phyloP scores from a whole-genome alignment of 495 filamentous ascomycete genomes.

The Penicillium ochrochloron region DNA sequence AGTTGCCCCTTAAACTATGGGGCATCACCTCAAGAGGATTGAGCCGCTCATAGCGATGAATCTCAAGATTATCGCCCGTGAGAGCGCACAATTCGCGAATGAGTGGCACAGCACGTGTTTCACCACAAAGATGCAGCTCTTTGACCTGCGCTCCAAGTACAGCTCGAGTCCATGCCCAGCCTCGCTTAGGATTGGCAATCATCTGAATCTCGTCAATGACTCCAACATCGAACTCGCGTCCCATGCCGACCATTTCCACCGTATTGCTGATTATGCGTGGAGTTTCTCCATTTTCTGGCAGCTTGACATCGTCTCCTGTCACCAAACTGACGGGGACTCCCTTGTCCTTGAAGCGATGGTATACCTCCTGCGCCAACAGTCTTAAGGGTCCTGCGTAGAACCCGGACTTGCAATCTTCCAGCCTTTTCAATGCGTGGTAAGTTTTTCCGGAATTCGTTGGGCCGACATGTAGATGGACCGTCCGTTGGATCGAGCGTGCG shows the following conservation, averaged over 20 bases:
- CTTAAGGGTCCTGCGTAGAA: slow-evolving; percentile 92
- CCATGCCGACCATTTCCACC: slow-evolving; percentile 91
- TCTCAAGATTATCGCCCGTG: slow-evolving; percentile 79
- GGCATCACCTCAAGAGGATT: slow-evolving; percentile 72
- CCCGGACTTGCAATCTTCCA: slow-evolving; percentile 74
- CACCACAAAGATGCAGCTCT: slow-evolving; percentile 94
- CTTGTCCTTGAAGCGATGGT: slow-evolving; percentile 74
- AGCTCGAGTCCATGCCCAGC: slow-evolving; percentile 97
- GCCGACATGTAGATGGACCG: slow-evolving; percentile 90
- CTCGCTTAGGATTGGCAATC: slow-evolving; percentile 79
- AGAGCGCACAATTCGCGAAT: slow-evolving; percentile 78
- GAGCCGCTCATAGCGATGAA: slow-evolving; percentile 82
- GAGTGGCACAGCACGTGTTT: slow-evolving; percentile 78
- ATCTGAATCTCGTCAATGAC: slow-evolving; percentile 99
- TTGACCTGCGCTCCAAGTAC: slow-evolving; percentile 82
- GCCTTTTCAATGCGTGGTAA: slow-evolving; percentile 87
- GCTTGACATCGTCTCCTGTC: slow-evolving; percentile 85
- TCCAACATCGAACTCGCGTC: slow-evolving; percentile 75
- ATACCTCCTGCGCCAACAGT: slow-evolving; percentile 92
- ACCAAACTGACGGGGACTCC: slow-evolving; percentile 77
- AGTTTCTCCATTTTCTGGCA: slow-evolving; percentile 50
- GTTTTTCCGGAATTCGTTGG: slow-evolving; percentile 99
- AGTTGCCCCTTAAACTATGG: slow-evolving; percentile 62
- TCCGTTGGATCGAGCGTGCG: slow-evolving; percentile 77
- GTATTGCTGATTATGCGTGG: slow-evolving; percentile 78